phyloP scores from a whole-genome alignment of 108 stramenopile species.

The Schizochytrium sp. region DNA sequence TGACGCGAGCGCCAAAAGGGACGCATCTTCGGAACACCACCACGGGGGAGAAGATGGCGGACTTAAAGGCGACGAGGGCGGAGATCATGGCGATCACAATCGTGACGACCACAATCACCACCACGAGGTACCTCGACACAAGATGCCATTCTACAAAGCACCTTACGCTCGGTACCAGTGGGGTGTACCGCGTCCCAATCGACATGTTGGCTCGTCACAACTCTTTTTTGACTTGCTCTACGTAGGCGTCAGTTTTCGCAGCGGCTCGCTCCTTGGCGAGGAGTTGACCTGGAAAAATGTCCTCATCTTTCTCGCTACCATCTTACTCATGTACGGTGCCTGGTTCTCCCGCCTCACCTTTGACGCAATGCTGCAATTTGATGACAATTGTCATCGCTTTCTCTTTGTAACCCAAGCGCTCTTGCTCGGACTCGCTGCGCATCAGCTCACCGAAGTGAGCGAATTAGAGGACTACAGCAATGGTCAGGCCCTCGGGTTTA shows the following conservation, averaged over 20 bases:
- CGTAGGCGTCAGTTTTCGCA: neutral
- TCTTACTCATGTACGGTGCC: neutral
- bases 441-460: neutral
- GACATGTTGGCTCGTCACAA: neutral
- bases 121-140: neutral
- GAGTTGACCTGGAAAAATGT: neutral
- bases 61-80: neutral
- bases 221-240: neutral
- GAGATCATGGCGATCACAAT: neutral
- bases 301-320: neutral
- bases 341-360: neutral
- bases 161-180: neutral
- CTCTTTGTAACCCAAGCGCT: neutral
- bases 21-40: neutral
- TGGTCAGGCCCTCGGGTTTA: neutral
- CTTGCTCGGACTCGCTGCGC: neutral
- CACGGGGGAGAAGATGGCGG: neutral
- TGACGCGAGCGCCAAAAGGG: neutral
- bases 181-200: neutral
- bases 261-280: neutral
- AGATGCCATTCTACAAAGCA: neutral
- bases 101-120: neutral
- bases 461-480: neutral
- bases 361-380: neutral
- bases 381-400: neutral